phyloP scores from a whole-genome alignment of 495 filamentous ascomycete species.

The Pyronema omphalodes region DNA sequence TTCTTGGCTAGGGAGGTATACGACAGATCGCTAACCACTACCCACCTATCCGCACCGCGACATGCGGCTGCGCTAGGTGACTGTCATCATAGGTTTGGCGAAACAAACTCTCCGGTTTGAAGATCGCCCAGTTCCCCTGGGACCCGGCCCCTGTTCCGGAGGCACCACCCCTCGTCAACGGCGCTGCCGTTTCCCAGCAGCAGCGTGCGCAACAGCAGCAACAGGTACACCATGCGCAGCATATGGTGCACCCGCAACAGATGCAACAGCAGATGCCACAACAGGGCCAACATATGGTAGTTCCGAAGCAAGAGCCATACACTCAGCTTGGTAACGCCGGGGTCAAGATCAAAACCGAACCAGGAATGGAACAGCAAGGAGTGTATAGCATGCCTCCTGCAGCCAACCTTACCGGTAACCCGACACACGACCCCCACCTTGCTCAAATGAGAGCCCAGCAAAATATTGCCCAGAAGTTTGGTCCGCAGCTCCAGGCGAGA shows the following conservation, averaged over 20 bases:
- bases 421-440: constrained; percentile 22
- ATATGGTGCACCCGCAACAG: constrained; percentile 15
- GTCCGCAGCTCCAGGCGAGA: constrained; percentile 24
- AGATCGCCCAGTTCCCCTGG: constrained; percentile 85
- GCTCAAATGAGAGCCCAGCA: constrained; percentile 26
- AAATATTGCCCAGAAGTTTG: constrained; percentile 42
- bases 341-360: constrained; percentile 55
- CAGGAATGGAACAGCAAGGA: constrained; percentile 34
- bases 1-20: not conserved
- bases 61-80: not conserved
- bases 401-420: constrained; percentile 13
- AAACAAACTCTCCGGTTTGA: constrained; percentile 59
- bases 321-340: constrained; percentile 27
- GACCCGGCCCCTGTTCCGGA: constrained; percentile 47
- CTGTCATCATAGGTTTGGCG: constrained; percentile 60
- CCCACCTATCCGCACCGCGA: not conserved
- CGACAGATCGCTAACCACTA: not conserved
- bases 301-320: constrained; percentile 21
- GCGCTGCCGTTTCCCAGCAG: not conserved
- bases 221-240: constrained; percentile 19
- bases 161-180: constrained; percentile 27
- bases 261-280: constrained; percentile 13
- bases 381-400: constrained; percentile 13
- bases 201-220: constrained; percentile 9
- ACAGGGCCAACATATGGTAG: constrained; percentile 15